A percentile compares a stretch with the other conserved stretches of the same genome.
phyloP scores from a whole-genome alignment of 345 rosid species.

The Euphorbia peplus region DNA sequence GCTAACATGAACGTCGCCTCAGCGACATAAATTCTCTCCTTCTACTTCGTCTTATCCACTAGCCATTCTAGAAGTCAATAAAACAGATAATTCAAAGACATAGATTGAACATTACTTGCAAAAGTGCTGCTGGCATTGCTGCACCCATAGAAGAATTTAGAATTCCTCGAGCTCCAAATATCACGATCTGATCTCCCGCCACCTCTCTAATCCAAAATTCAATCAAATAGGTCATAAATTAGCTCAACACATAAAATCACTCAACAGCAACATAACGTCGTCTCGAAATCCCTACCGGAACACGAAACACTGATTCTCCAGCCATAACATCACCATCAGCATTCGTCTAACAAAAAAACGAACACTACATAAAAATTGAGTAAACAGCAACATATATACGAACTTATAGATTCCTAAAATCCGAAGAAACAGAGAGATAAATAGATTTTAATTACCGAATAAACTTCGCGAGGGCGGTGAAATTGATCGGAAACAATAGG shows the following conservation, averaged over 20 bases:
- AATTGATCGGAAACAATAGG: constrained; percentile 50
- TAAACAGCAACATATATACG: no score
- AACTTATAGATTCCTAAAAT: neutral
- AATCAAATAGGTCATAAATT: constrained; percentile 4
- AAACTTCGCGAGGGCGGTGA: constrained; percentile 28
- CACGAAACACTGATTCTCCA: constrained; percentile 39
- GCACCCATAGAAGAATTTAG: constrained; percentile 62
- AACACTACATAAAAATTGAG: neutral
- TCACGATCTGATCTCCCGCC: constrained; percentile 73
- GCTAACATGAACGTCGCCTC: no score
- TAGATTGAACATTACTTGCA: constrained; percentile 36
- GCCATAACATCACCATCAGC: constrained; percentile 25
- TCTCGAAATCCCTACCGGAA: constrained; percentile 65
- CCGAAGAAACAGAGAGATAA: neutral
- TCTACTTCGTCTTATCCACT: no score
- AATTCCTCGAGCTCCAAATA: constrained; percentile 66
- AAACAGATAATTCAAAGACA: neutral
- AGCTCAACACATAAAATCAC: neutral
- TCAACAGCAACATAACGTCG: neutral
- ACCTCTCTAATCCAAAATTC: constrained; percentile 35
- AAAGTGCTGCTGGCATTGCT: constrained; percentile 66
- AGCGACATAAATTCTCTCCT: no score
- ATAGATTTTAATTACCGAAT: constrained; percentile 29
- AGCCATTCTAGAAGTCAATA: neutral
- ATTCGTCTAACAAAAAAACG: constrained; percentile 20